phyloP scores from a whole-genome alignment of 768 basidiomycete genomes.

The Hydnum rufescens region DNA sequence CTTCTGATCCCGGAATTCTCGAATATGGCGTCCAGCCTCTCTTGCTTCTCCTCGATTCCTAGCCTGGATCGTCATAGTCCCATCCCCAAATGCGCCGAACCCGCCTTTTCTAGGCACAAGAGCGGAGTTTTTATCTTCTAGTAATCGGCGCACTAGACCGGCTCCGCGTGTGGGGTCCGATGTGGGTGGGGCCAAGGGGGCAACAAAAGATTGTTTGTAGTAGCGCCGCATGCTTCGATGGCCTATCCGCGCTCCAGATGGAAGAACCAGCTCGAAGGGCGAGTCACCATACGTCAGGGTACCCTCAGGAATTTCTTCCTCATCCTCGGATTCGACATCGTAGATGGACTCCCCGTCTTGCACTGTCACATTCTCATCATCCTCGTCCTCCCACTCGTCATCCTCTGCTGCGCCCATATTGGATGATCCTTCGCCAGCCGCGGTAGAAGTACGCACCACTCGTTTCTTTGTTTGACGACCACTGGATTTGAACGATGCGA shows the following conservation, averaged over 20 bases:
- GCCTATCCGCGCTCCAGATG: conserved; percentile 81
- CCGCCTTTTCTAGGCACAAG: conserved; percentile 73
- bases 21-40: conserved; percentile 72
- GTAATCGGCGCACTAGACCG: conserved; percentile 52
- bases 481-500: conserved; percentile 17
- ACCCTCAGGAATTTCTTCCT: conserved; percentile 25
- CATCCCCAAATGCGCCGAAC: conserved; percentile 68
- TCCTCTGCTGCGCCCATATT: conserved; percentile 15
- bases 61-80: conserved; percentile 70
- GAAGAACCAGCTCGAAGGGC: conserved; percentile 72
- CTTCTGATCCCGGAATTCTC: conserved; percentile 65
- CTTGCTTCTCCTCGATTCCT: conserved; percentile 88
- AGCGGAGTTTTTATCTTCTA: conserved; percentile 67
- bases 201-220: conserved; percentile 62
- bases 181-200: conserved; percentile 17
- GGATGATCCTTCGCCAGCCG: conserved; percentile 13
- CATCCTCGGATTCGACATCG: conserved; percentile 25
- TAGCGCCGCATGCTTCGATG: conserved; percentile 76
- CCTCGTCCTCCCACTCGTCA: conserved; percentile 17
- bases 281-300: conserved; percentile 63
- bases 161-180: conserved; percentile 41
- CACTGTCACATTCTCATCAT: conserved; percentile 15
- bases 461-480: conserved; percentile 13
- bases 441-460: conserved; percentile 9
- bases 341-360: conserved; percentile 19